A percentile compares a stretch with the other conserved stretches of the same genome.
Conservation (phyloP, 2,329 filamentous ascomycete genomes). For the Hymenoscyphus fructigenus region DNA sequence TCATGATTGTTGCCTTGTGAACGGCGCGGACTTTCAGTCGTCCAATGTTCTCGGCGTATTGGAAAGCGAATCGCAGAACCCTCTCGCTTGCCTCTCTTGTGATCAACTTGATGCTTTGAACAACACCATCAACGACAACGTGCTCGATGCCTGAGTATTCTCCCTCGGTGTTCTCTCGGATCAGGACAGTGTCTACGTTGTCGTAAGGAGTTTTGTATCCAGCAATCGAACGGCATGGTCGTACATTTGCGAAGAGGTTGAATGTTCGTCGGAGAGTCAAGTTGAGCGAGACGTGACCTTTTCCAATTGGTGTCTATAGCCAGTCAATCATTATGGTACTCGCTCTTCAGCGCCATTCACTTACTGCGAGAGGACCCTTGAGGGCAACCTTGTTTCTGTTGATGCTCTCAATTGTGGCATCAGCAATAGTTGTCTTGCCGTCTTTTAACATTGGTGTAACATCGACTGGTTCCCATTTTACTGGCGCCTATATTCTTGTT, state of each 20-base stretch:
- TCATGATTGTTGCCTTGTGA: slow-evolving; percentile 99
- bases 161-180: slow-evolving; percentile 99
- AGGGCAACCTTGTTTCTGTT: slow-evolving; percentile 94
- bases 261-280: slow-evolving; percentile 97
- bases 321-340: slow-evolving; percentile 16
- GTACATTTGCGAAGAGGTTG: slow-evolving; percentile 99
- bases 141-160: slow-evolving; percentile 99
- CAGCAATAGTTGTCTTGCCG: slow-evolving; percentile 92
- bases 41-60: slow-evolving; percentile 91
- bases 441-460: slow-evolving; percentile 92
- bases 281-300: slow-evolving; percentile 99
- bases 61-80: slow-evolving; percentile 95
- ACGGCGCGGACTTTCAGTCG: slow-evolving; percentile 96
- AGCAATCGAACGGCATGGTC: slow-evolving; percentile 93
- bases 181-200: slow-evolving; percentile 92
- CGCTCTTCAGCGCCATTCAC: slow-evolving; percentile 38
- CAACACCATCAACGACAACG: slow-evolving; percentile 94
- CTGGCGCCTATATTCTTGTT: slow-evolving; percentile 63
- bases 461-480: slow-evolving; percentile 96
- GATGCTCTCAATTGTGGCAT: slow-evolving; percentile 90
- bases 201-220: slow-evolving; percentile 99
- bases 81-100: slow-evolving; percentile 92
- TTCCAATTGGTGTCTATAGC: slow-evolving; percentile 83
- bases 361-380: slow-evolving; percentile 93
- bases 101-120: slow-evolving; percentile 99